Evolutionary conservation across 2,329 filamentous ascomycete genomes (phyloP).

Genomic region (Colletotrichum sp.): DNA sequence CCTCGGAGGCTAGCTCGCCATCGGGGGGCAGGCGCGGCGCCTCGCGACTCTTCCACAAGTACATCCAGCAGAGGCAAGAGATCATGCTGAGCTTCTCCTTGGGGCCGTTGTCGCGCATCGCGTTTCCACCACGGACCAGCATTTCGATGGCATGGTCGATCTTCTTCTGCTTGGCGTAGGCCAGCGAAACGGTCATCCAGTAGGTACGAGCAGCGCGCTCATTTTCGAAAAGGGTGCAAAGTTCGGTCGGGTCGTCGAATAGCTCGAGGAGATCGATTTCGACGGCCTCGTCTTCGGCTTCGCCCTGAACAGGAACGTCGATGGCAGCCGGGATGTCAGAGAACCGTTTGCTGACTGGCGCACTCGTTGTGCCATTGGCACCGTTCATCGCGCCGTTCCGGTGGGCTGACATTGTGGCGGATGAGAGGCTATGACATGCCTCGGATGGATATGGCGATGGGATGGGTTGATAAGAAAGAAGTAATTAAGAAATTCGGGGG

Average conservation of each 20-base stretch:
- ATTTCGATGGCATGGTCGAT: conserved; percentile 83
- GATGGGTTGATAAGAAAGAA: neutral
- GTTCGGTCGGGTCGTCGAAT: conserved; percentile 90
- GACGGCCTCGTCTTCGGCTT: conserved; percentile 75
- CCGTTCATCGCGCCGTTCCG: conserved; percentile 52
- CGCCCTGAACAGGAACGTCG: conserved; percentile 69
- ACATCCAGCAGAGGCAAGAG: conserved; percentile 88
- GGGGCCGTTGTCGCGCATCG: conserved; percentile 71
- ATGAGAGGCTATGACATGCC: conserved; percentile 20
- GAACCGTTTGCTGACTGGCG: conserved; percentile 61
- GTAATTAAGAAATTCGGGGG: neutral
- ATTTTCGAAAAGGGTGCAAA: conserved; percentile 94
- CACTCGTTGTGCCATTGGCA: conserved; percentile 39
- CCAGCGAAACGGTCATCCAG: conserved; percentile 97
- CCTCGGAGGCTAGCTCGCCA: conserved; percentile 68
- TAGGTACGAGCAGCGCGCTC: conserved; percentile 90
- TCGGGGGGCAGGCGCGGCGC: conserved; percentile 70
- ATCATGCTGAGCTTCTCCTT: conserved; percentile 88
- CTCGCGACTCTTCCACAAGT: conserved; percentile 86
- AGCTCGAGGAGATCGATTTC: conserved; percentile 93
- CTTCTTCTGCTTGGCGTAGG: conserved; percentile 95
- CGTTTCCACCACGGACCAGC: conserved; percentile 75
- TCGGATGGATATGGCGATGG: conserved; percentile 2
- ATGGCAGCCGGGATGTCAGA: conserved; percentile 69
- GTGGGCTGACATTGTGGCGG: conserved; percentile 42